Evolutionary conservation across 352 stramenopile genomes (phyloP).

Genomic region (Phytopythium helicoides): DNA sequence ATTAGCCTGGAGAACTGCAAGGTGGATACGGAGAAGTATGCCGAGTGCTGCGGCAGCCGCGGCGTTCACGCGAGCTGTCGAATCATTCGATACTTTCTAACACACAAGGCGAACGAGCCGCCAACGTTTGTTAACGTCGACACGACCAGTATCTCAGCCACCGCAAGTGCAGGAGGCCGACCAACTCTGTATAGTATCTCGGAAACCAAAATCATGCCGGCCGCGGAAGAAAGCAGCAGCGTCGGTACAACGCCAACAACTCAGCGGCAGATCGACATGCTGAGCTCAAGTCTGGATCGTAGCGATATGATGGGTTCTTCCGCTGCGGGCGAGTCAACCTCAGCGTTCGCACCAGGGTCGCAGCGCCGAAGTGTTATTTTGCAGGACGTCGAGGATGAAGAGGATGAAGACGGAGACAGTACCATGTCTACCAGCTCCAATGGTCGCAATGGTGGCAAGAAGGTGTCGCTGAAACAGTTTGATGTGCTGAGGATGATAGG

Average conservation of each 20-base stretch:
- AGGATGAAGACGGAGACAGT: conserved; percentile 28
- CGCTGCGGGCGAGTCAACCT: conserved; percentile 2
- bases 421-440: conserved; percentile 12
- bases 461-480: conserved; percentile 86
- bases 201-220: conserved; percentile 35
- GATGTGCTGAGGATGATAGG: conserved; percentile 91
- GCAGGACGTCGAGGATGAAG: conserved; percentile 66
- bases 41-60: conserved; percentile 66
- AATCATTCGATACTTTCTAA: conserved; percentile 72
- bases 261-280: conserved; percentile 35
- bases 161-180: conserved; percentile 10
- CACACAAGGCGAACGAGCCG: conserved; percentile 71
- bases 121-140: conserved; percentile 61
- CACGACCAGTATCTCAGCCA: conserved; percentile 9
- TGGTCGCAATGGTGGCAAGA: conserved; percentile 16
- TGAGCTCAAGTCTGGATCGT: conserved; percentile 39
- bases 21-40: conserved; percentile 52
- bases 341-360: neutral
- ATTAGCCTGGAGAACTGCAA: conserved; percentile 81
- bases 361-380: conserved; percentile 59
- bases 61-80: conserved; percentile 65
- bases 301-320: conserved; percentile 37
- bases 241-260: conserved; percentile 9
- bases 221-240: conserved; percentile 13
- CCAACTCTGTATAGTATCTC: conserved; percentile 54